A percentile compares a stretch with the other conserved stretches of the same genome.
Evolutionary conservation across 768 basidiomycete species (phyloP).

Genomic region (Mycena haematopus): DNA sequence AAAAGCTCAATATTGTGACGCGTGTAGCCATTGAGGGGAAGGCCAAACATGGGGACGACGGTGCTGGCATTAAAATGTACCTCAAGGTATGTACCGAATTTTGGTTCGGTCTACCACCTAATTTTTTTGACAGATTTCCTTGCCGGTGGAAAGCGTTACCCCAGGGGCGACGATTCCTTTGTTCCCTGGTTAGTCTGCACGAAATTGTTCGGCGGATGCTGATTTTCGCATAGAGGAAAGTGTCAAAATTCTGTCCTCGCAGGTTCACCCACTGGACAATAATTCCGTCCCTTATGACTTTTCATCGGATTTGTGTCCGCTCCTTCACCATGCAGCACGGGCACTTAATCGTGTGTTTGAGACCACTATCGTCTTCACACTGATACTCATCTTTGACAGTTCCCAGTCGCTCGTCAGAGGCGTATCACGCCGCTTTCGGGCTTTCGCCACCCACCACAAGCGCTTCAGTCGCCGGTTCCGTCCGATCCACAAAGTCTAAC

Average conservation of each 20-base stretch:
- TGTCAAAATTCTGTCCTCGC: slow-evolving; percentile 72
- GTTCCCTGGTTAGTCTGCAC: slow-evolving; percentile 65
- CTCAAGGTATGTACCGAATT: slow-evolving; percentile 61
- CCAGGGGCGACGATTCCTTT: slow-evolving; percentile 76
- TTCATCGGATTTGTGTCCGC: slow-evolving; percentile 64
- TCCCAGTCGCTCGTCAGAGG: slow-evolving; percentile 66
- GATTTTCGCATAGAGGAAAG: slow-evolving; percentile 68
- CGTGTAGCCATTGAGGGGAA: slow-evolving; percentile 79
- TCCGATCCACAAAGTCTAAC: slow-evolving; percentile 46
- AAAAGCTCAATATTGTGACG: slow-evolving; percentile 54
- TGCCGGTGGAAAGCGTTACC: slow-evolving; percentile 68
- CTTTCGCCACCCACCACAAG: slow-evolving; percentile 43
- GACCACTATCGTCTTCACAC: not conserved
- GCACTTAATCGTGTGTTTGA: slow-evolving; percentile 54
- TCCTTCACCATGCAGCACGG: slow-evolving; percentile 71
- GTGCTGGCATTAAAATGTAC: slow-evolving; percentile 74
- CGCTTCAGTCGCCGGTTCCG: slow-evolving; percentile 38
- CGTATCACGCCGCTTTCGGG: slow-evolving; percentile 65
- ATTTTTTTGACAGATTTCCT: slow-evolving; percentile 54
- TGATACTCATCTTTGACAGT: slow-evolving; percentile 16
- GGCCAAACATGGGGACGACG: slow-evolving; percentile 68
- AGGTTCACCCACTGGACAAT: slow-evolving; percentile 78
- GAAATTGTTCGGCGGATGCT: not conserved
- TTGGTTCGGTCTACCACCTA: not conserved
- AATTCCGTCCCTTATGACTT: slow-evolving; percentile 80